Evolutionary conservation across 2,329 filamentous ascomycete genomes (phyloP).

Genomic region (Dothideomycetes sp.): DNA sequence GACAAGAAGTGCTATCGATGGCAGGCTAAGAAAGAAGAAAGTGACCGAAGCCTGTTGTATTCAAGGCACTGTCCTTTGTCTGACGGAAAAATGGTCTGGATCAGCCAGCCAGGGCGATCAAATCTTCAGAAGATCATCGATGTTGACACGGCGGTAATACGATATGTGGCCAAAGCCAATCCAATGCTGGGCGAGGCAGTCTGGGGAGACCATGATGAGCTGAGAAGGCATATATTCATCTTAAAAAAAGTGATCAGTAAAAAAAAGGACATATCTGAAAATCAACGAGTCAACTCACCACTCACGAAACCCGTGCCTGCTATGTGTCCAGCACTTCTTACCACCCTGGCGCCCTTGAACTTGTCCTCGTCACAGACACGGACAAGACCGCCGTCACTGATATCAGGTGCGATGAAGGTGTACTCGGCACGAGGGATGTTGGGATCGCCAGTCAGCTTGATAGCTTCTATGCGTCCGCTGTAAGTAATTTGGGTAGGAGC

Average conservation of each 20-base stretch:
- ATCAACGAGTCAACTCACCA: slow-evolving; percentile 47
- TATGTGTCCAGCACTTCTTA: slow-evolving; percentile 68
- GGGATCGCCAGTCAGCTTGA: slow-evolving; percentile 86
- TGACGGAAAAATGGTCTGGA: no score
- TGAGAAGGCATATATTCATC: slow-evolving; percentile 67
- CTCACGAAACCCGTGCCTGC: slow-evolving; percentile 61
- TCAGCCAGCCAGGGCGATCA: no score
- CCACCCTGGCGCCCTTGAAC: slow-evolving; percentile 66
- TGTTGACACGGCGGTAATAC: slow-evolving; percentile 39
- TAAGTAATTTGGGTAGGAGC: slow-evolving; percentile 35
- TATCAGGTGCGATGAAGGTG: slow-evolving; percentile 71
- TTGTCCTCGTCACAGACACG: slow-evolving; percentile 54
- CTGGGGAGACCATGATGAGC: slow-evolving; percentile 67
- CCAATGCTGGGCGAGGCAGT: slow-evolving; percentile 78
- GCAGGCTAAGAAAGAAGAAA: no score
- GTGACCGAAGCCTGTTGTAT: no score
- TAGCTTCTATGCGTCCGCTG: slow-evolving; percentile 63
- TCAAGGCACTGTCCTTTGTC: no score
- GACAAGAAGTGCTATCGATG: no score
- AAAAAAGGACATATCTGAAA: not conserved
- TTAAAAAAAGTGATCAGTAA: slow-evolving; percentile 26
- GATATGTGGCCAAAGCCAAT: slow-evolving; percentile 44
- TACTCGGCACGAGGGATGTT: slow-evolving; percentile 82
- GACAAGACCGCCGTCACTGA: slow-evolving; percentile 58
- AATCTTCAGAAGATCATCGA: slow-evolving; percentile 24